phyloP scores from a whole-genome alignment of 306 rosid species.

The Corylus heterophylla region DNA sequence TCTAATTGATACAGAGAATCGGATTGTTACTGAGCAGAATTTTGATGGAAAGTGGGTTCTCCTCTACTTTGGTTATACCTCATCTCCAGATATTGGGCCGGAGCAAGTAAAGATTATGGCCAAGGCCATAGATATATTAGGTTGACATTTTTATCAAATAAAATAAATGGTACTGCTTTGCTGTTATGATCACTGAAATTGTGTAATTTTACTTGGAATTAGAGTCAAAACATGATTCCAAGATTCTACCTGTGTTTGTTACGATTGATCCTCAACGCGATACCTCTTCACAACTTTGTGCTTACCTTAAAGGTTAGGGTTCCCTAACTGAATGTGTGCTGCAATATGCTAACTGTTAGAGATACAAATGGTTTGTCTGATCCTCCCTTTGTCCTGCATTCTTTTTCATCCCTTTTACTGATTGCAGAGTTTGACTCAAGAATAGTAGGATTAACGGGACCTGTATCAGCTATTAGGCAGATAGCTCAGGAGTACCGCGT shows the following conservation, averaged over 20 bases:
- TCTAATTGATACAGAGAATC: slow-evolving; percentile 63
- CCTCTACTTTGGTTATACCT: slow-evolving; percentile 86
- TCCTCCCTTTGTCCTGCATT: slow-evolving; percentile 12
- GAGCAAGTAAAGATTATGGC: slow-evolving; percentile 72
- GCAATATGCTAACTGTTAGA: slow-evolving; percentile 6
- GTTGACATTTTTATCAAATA: slow-evolving; percentile 39
- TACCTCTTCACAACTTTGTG: slow-evolving; percentile 67
- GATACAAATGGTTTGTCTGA: slow-evolving; percentile 1
- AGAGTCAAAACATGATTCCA: slow-evolving; percentile 57
- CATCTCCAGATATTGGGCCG: slow-evolving; percentile 93
- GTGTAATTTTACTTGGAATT: slow-evolving; percentile 24
- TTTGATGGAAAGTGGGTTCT: slow-evolving; percentile 83
- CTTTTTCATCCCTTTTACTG: slow-evolving; percentile 8
- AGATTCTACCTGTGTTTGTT: slow-evolving; percentile 81
- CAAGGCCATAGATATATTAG: slow-evolving; percentile 61
- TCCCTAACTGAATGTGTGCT: slow-evolving; percentile 10
- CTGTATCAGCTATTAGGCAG: slow-evolving; percentile 75
- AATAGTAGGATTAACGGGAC: slow-evolving; percentile 77
- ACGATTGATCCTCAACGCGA: slow-evolving; percentile 93
- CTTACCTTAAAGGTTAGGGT: slow-evolving; percentile 78
- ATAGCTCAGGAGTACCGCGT: slow-evolving; percentile 89
- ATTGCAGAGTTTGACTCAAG: slow-evolving; percentile 77
- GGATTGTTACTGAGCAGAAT: slow-evolving; percentile 53
- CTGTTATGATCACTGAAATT: slow-evolving; percentile 24
- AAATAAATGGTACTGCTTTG: slow-evolving; percentile 12